A percentile compares a stretch with the other conserved stretches of the same genome.
Conservation (phyloP, 768 basidiomycete species). For the Boletus insuetus region DNA sequence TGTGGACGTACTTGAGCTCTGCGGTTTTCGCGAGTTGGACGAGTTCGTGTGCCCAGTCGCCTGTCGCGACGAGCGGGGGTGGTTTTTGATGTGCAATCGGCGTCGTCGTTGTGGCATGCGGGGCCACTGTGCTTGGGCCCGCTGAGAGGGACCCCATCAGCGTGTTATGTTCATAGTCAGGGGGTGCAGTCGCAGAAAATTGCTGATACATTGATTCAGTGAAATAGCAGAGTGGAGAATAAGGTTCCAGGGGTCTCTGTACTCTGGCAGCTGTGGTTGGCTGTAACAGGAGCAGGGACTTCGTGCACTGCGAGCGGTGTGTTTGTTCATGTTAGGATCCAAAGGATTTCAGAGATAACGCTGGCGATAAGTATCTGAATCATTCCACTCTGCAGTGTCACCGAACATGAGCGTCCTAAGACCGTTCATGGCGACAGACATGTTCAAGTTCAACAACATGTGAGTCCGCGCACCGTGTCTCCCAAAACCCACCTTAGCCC, state of each 20-base stretch:
- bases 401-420: conserved; percentile 62
- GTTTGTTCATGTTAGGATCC: conserved; percentile 33
- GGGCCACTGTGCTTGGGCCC: conserved; percentile 34
- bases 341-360: conserved; percentile 4
- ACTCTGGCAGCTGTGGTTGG: conserved; percentile 2
- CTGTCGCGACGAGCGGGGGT: conserved; percentile 69
- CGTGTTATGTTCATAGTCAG: conserved; percentile 33
- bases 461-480: conserved; percentile 32
- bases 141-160: conserved; percentile 32
- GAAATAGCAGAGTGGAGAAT: conserved; percentile 22
- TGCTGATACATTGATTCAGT: conserved; percentile 34
- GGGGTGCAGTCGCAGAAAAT: conserved; percentile 32
- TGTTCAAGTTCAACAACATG: conserved; percentile 94
- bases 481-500: conserved; percentile 4
- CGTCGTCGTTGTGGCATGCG: conserved; percentile 29
- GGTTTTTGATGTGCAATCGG: conserved; percentile 25
- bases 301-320: conserved; percentile 28
- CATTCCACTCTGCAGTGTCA: background rate
- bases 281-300: conserved; percentile 10
- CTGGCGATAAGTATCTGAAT: background rate
- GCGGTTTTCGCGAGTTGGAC: conserved; percentile 86
- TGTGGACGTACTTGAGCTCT: conserved; percentile 71
- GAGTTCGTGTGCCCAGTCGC: conserved; percentile 85
- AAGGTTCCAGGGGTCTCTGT: conserved; percentile 31
- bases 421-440: conserved; percentile 84